Evolutionary conservation across 2,329 filamentous ascomycete genomes (phyloP).

Genomic region (Aspergillus melleus): DNA sequence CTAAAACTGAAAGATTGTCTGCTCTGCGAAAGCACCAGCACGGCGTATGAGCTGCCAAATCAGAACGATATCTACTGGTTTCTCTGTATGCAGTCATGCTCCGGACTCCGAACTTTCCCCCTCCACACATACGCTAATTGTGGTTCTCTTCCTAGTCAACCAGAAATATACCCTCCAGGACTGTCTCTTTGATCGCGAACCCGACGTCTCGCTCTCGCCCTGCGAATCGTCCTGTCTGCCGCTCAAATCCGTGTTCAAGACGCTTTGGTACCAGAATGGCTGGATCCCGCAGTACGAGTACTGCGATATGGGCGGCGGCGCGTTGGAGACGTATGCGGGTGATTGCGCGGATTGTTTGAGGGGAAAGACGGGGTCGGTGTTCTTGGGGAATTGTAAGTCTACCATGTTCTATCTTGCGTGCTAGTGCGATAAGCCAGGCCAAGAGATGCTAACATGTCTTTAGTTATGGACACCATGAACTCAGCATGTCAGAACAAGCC

Average conservation of each 20-base stretch:
- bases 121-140: too few species aligned
- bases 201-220: background rate
- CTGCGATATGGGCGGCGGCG: background rate
- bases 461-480: background rate
- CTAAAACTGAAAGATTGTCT: background rate
- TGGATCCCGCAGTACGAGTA: background rate
- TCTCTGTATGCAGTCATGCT: background rate
- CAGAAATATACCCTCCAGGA: background rate
- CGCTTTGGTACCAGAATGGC: background rate
- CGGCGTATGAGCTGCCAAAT: background rate
- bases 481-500: background rate
- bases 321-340: background rate
- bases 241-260: background rate
- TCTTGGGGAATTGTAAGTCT: background rate
- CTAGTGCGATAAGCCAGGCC: too few species aligned
- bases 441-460: background rate
- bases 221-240: background rate
- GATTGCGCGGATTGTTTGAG: background rate
- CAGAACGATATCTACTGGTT: background rate
- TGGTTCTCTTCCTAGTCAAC: background rate
- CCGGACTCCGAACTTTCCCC: too few species aligned
- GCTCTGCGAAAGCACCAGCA: background rate
- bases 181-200: background rate
- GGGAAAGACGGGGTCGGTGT: background rate
- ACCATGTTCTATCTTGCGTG: too few species aligned